A percentile compares a stretch with the other conserved stretches of the same genome.
phyloP scores from a whole-genome alignment of 2,329 filamentous ascomycete genomes.

The Clarireedia monteithiana region DNA sequence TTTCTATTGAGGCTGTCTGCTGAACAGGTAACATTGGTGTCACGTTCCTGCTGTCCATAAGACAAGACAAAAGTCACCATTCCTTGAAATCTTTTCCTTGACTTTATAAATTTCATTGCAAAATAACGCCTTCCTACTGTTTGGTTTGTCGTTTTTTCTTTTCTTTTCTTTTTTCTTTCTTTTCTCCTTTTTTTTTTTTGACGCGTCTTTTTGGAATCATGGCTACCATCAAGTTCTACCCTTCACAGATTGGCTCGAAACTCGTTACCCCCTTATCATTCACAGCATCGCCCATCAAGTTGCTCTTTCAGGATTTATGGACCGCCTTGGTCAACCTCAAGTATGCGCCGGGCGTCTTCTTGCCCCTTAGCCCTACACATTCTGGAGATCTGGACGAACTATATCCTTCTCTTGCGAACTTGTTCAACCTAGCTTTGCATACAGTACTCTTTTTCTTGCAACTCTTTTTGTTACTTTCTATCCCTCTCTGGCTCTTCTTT shows the following conservation, averaged over 20 bases:
- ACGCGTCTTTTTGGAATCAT: background rate
- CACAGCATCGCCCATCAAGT: slow-evolving; percentile 13
- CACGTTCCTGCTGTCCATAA: slow-evolving; percentile 5
- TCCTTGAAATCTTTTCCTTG: background rate
- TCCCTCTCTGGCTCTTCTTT: slow-evolving; percentile 44
- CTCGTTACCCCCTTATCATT: slow-evolving; percentile 7
- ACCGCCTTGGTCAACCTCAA: slow-evolving; percentile 20
- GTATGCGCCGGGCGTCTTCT: slow-evolving; percentile 29
- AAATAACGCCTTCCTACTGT: too few species aligned
- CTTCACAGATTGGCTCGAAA: slow-evolving; percentile 45
- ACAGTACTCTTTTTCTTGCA: slow-evolving; percentile 51
- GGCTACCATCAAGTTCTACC: slow-evolving; percentile 45
- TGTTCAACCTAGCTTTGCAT: slow-evolving; percentile 51
- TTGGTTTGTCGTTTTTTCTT: too few species aligned
- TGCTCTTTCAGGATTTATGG: slow-evolving; percentile 7
- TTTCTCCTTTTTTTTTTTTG: too few species aligned
- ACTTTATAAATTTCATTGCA: background rate
- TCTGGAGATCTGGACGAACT: slow-evolving; percentile 47
- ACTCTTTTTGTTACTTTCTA: slow-evolving; percentile 47
- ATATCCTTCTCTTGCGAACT: slow-evolving; percentile 47
- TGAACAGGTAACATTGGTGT: background rate
- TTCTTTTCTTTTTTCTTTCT: too few species aligned
- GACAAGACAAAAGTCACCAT: background rate
- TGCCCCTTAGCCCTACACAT: background rate
- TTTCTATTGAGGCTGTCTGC: background rate